Base-by-base conservation (phyloP, 2,329 filamentous ascomycete genomes). In the Penicillium sp. region DNA sequence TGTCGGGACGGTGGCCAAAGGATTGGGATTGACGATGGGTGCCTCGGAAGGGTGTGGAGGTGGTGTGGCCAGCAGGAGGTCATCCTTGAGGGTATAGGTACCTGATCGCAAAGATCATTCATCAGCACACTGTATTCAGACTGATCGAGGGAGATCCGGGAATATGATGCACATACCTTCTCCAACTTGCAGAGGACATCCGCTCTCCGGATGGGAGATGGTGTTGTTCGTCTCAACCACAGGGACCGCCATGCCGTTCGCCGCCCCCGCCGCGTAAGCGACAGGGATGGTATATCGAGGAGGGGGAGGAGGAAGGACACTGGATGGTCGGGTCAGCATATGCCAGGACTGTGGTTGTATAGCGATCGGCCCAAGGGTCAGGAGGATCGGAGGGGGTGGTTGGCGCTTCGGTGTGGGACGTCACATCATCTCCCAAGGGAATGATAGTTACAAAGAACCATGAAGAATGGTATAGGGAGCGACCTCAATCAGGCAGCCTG, bases 151-250 rank as follows among this genome's bases (percentile, higher is more conserved):
- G 10, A 21, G 10, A 40, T 19, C 16, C 9, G n/a, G 40, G 24
- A 29, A 44, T 44, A 26, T 26, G 10, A n/a, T 33, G 48, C 44
- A 65, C 69, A 61, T 77, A 90, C 92, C 94, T 86, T 99, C 94
- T 73, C 93, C 94, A 44, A 93, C 92, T 39, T 96, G 86, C 63
- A 99, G 87, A 71, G 95, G 90, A 75, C 91, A 91, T 66, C 96
- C 92, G 5, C 90, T 90, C 31, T 86, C 86, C 21, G 91, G 93
- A 66, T 90, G 89, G 53, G 85, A 86, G 58, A 99, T 79, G 34
- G 87, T 88, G 71, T 97, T 99, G 75, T 94, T 96, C 50, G 93
- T 97, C 81, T 99, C 94, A 68, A 96, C 88, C 73, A 96, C 85
- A 33, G 89, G 88, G 33, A 85, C 81, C 48, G 86, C 81, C 71